Conservation (phyloP, 2,329 filamentous ascomycete genomes). For the Myotisia sp. region DNA sequence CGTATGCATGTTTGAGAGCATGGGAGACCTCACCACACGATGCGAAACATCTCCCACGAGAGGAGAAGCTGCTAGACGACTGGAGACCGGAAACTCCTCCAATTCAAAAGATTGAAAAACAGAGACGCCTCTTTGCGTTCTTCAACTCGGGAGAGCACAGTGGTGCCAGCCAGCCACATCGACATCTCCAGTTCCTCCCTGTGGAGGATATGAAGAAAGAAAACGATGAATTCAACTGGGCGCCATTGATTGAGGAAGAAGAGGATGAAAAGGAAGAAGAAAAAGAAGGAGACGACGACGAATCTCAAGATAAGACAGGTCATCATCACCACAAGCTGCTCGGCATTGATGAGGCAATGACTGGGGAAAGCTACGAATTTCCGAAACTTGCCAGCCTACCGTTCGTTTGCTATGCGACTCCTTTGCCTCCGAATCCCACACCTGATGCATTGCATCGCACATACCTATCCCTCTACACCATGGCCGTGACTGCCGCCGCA, state of each 20-base stretch:
- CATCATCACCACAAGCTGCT: not conserved
- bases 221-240: slow-evolving; percentile 25
- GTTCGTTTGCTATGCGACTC: slow-evolving; percentile 36
- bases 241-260: slow-evolving; percentile 33
- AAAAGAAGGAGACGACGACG: not conserved
- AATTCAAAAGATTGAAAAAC: not conserved
- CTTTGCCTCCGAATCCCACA: slow-evolving; percentile 28
- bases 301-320: slow-evolving; percentile 2
- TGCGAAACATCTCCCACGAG: slow-evolving; percentile 2
- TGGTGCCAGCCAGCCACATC: slow-evolving; percentile 35
- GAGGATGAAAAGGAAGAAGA: not conserved
- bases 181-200: slow-evolving; percentile 36
- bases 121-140: slow-evolving; percentile 31
- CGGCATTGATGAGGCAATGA: not conserved
- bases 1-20: slow-evolving; percentile 28
- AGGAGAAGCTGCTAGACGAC: not conserved
- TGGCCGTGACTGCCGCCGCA: slow-evolving; percentile 7
- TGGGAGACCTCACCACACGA: slow-evolving; percentile 20
- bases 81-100: not conserved
- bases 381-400: slow-evolving; percentile 27
- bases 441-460: slow-evolving; percentile 22
- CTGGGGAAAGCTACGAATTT: slow-evolving; percentile 14
- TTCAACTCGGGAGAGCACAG: slow-evolving; percentile 37
- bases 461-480: slow-evolving; percentile 32
- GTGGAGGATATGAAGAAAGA: slow-evolving; percentile 28